These are phyloP conservation scores for Lophiotrema nucula DNA, from an alignment of 495 filamentous ascomycete species.

Conservation along the genomic window DNA sequence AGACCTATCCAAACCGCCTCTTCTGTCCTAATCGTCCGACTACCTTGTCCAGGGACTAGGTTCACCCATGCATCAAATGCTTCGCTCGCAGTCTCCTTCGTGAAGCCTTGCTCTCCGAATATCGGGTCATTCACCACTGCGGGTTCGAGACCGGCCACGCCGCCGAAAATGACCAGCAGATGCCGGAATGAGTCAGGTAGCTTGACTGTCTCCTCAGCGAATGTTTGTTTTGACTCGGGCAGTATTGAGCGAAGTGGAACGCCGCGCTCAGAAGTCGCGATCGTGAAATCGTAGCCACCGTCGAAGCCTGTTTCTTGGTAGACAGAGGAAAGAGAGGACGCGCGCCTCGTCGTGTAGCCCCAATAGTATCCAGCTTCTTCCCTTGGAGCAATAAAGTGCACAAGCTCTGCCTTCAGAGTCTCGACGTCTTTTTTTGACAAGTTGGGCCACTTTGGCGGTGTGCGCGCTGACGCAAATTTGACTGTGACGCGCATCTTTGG, in stretches of 20 bases:
- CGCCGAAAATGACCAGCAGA: slow-evolving; percentile 69
- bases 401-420: slow-evolving; percentile 48
- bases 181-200: slow-evolving; percentile 56
- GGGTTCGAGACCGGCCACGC: slow-evolving; percentile 67
- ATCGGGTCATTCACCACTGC: slow-evolving; percentile 64
- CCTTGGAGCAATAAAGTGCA: slow-evolving; percentile 60
- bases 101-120: slow-evolving; percentile 55
- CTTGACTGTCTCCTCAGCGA: neutral
- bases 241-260: slow-evolving; percentile 42
- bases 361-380: slow-evolving; percentile 72
- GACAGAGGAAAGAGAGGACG: slow-evolving; percentile 58
- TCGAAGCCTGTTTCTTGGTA: slow-evolving; percentile 52
- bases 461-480: slow-evolving; percentile 48
- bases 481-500: slow-evolving; percentile 65
- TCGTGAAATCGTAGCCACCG: slow-evolving; percentile 54
- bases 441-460: slow-evolving; percentile 21
- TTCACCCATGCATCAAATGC: slow-evolving; percentile 80
- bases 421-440: slow-evolving; percentile 9
- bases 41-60: slow-evolving; percentile 69
- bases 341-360: slow-evolving; percentile 66
- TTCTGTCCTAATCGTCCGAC: slow-evolving; percentile 73
- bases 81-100: slow-evolving; percentile 54
- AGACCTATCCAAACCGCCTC: slow-evolving; percentile 73
- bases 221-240: neutral
- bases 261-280: slow-evolving; percentile 76